phyloP scores from a whole-genome alignment of 2,329 filamentous ascomycete genomes.

The Hawksworthiomyces lignivorus region DNA sequence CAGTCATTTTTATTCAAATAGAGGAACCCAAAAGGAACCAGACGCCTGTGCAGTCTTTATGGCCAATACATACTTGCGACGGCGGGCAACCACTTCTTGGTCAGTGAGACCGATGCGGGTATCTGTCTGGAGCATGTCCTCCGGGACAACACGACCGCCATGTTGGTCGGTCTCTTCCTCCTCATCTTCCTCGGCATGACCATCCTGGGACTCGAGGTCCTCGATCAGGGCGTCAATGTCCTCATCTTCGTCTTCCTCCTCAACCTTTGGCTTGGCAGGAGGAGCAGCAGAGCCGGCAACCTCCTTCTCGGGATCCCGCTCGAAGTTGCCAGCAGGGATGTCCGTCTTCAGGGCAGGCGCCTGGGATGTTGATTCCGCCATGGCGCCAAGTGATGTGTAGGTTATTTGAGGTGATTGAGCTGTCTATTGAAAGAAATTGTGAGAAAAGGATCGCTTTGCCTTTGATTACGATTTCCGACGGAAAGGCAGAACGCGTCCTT shows the following conservation, averaged over 20 bases:
- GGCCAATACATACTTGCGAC: slow-evolving; percentile 48
- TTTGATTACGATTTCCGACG: too few relatives aligned
- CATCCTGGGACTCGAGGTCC: slow-evolving; percentile 77
- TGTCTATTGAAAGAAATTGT: slow-evolving; percentile 6
- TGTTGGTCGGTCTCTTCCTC: slow-evolving; percentile 35
- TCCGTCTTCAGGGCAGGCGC: slow-evolving; percentile 54
- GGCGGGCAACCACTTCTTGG: slow-evolving; percentile 53
- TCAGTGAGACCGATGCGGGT: slow-evolving; percentile 62
- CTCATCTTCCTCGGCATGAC: slow-evolving; percentile 54
- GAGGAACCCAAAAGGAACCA: not conserved
- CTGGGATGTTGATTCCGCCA: slow-evolving; percentile 48
- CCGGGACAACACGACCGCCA: slow-evolving; percentile 57
- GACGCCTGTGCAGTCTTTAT: too few relatives aligned
- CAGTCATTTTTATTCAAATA: not conserved
- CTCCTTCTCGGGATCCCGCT: slow-evolving; percentile 47
- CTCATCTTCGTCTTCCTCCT: slow-evolving; percentile 65
- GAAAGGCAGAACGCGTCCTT: slow-evolving; percentile 9
- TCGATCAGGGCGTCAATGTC: slow-evolving; percentile 83
- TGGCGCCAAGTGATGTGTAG: slow-evolving; percentile 27
- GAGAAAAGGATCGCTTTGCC: slow-evolving; percentile 5
- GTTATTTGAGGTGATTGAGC: slow-evolving; percentile 15
- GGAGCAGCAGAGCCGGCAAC: slow-evolving; percentile 21
- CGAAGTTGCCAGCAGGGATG: slow-evolving; percentile 57
- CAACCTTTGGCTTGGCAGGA: slow-evolving; percentile 33
- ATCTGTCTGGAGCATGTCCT: slow-evolving; percentile 65